Evolutionary conservation across 1,284 basidiomycete genomes (phyloP), one percentile per base, ranked within the genome.

Genomic region (Pterulicium gracile): DNA sequence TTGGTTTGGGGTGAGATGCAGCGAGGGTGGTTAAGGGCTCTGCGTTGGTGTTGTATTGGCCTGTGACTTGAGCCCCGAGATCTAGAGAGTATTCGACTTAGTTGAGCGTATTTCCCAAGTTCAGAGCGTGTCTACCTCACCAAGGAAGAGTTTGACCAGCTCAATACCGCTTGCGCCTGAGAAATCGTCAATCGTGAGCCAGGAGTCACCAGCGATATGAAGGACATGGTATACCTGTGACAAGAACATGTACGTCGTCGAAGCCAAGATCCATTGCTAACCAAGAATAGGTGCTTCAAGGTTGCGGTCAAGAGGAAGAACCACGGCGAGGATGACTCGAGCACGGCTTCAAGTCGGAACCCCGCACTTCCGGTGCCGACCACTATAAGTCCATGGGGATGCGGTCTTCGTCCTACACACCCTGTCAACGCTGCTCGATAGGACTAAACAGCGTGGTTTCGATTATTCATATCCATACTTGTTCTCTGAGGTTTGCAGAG

Each of bases 61-160:
- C 83, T 0, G 81, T 78, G 4, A 88, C 81, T 49, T 70, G 72
- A 3, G 84, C 80, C 2, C 81, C 81, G 53, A 81, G 76, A 32
- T 75, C 81, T 85, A 56, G 19, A 15, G 4, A n/a, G 42, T 42
- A 45, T 34, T 24, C 21, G 22, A 10, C 46, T 22, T 5, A 34
- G 36, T 23, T n/a, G 18, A 32, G 42, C n/a, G 15, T 24, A 27
- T 34, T 21, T 20, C 41, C 13, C 40, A 20, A 19, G 3, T 19
- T n/a, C n/a, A n/a, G n/a, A n/a, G 24, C 48, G 49, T 17, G 35
- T 42, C 24, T 18, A 40, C 14, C 63, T 57, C 50, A 76, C 79
- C 65, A 20, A 79, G 68, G 55, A 77, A 83, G 1, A 73, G 56
- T 13, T 64, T 61, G 13, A 67, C 65, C 2, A 75, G 79, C 54